Evolutionary conservation across 805 yeast species (phyloP).

Genomic region (Saccharomycopsis lassenensis): DNA sequence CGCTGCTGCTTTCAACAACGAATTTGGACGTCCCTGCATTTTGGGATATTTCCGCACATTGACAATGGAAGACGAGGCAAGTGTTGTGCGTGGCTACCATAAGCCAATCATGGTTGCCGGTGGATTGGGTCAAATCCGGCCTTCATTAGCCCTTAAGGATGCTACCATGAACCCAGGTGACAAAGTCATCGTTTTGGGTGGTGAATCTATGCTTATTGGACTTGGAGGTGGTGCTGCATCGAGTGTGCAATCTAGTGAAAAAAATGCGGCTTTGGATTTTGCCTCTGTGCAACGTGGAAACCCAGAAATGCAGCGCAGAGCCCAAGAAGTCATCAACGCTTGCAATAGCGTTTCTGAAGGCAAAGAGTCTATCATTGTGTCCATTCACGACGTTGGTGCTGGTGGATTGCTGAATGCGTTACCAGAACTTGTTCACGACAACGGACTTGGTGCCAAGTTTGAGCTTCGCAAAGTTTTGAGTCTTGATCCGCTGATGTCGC

Average conservation of each 20-base stretch:
- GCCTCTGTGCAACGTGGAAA: constrained; percentile 99
- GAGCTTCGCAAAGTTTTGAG: constrained; percentile 85
- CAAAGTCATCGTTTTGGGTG: constrained; percentile 87
- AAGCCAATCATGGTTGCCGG: constrained; percentile 99
- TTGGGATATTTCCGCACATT: constrained; percentile 94
- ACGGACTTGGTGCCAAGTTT: constrained; percentile 86
- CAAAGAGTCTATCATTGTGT: constrained; percentile 69
- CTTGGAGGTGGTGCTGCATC: constrained; percentile 99
- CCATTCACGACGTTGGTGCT: constrained; percentile 98
- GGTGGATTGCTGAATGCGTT: constrained; percentile 97
- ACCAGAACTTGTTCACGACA: constrained; percentile 96
- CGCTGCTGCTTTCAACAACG: constrained; percentile 96
- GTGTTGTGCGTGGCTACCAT: constrained; percentile 89
- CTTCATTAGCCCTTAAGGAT: constrained; percentile 81
- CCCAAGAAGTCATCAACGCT: constrained; percentile 94
- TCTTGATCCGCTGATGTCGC: constrained; percentile 96
- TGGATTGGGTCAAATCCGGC: constrained; percentile 96
- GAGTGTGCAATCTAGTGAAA: constrained; percentile 91
- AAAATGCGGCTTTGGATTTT: constrained; percentile 90
- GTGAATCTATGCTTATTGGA: constrained; percentile 96
- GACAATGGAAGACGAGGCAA: constrained; percentile 60
- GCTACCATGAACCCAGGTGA: constrained; percentile 86
- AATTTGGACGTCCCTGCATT: constrained; percentile 96
- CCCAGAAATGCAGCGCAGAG: constrained; percentile 98
- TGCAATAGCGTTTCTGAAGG: constrained; percentile 88